Evolutionary conservation across 1,139 yeast species (phyloP).

Genomic region (Trichomonascaceae sp.): DNA sequence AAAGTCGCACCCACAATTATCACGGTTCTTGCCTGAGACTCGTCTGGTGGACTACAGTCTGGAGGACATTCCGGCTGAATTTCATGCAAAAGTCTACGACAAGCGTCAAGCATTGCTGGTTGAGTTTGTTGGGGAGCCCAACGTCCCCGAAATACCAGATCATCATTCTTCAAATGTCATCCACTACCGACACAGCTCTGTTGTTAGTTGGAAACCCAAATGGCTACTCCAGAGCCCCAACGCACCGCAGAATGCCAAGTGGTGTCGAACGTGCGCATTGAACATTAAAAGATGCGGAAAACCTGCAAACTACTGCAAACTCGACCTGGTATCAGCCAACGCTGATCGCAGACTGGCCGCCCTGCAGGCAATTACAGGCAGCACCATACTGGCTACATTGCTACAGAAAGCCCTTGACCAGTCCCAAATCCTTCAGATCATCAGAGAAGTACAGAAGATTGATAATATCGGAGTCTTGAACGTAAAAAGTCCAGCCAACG

Average conservation of each 20-base stretch:
- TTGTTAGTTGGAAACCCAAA: constrained; percentile 34
- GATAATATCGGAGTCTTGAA: neutral
- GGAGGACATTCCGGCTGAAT: no score
- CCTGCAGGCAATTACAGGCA: neutral
- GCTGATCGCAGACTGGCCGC: no score
- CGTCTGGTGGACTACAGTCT: no score
- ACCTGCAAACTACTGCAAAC: constrained; percentile 24
- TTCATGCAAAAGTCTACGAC: no score
- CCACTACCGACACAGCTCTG: neutral
- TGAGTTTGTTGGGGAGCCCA: no score
- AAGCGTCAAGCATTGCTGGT: no score
- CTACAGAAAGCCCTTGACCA: neutral
- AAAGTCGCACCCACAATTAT: no score
- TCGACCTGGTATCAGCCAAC: constrained; percentile 18
- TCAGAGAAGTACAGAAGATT: neutral
- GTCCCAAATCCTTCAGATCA: neutral
- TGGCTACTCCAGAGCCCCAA: constrained; percentile 29
- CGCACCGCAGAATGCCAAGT: constrained; percentile 21
- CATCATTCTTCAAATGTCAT: no score
- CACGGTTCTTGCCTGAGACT: no score
- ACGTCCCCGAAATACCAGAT: no score
- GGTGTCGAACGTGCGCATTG: constrained; percentile 36
- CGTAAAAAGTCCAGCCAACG: no score
- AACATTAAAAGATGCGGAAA: constrained; percentile 16
- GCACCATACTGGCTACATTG: neutral